Evolutionary conservation across 495 filamentous ascomycete genomes (phyloP).

Genomic region (Penicillium argentinense): DNA sequence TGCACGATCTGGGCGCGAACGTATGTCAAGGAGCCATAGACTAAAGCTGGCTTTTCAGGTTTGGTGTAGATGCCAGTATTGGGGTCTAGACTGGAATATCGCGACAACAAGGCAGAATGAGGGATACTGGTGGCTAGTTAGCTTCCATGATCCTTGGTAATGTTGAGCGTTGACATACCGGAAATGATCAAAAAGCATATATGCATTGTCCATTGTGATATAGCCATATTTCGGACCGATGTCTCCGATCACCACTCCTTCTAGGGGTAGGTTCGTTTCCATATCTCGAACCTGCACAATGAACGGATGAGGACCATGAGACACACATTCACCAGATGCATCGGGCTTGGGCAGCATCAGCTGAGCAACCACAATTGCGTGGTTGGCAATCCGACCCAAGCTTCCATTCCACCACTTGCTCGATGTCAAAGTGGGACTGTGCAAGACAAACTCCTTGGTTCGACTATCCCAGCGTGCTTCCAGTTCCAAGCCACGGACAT

Average conservation of each 20-base stretch:
- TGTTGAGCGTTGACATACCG: slow-evolving; percentile 10
- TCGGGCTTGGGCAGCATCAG: slow-evolving; percentile 37
- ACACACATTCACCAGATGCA: slow-evolving; percentile 21
- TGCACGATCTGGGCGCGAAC: slow-evolving; percentile 49
- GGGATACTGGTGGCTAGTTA: slow-evolving; percentile 30
- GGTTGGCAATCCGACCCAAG: slow-evolving; percentile 43
- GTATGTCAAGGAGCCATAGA: slow-evolving; percentile 48
- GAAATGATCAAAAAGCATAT: slow-evolving; percentile 49
- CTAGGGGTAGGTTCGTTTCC: slow-evolving; percentile 39
- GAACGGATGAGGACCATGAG: slow-evolving; percentile 48
- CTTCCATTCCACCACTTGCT: slow-evolving; percentile 55
- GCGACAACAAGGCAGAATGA: slow-evolving; percentile 44
- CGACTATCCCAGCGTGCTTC: slow-evolving; percentile 41
- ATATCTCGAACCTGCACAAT: slow-evolving; percentile 49
- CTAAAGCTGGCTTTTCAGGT: slow-evolving; percentile 38
- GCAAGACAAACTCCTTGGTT: slow-evolving; percentile 44
- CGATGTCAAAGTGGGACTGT: slow-evolving; percentile 47
- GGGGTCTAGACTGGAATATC: slow-evolving; percentile 44
- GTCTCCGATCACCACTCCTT: slow-evolving; percentile 48
- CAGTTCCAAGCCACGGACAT: slow-evolving; percentile 48
- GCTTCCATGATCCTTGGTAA: neutral
- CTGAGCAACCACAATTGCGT: slow-evolving; percentile 49
- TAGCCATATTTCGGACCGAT: slow-evolving; percentile 52
- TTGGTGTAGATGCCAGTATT: slow-evolving; percentile 41
- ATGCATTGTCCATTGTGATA: slow-evolving; percentile 49